Conservation (phyloP, 2,329 filamentous ascomycete species). For the Colletotrichum trifolii region DNA sequence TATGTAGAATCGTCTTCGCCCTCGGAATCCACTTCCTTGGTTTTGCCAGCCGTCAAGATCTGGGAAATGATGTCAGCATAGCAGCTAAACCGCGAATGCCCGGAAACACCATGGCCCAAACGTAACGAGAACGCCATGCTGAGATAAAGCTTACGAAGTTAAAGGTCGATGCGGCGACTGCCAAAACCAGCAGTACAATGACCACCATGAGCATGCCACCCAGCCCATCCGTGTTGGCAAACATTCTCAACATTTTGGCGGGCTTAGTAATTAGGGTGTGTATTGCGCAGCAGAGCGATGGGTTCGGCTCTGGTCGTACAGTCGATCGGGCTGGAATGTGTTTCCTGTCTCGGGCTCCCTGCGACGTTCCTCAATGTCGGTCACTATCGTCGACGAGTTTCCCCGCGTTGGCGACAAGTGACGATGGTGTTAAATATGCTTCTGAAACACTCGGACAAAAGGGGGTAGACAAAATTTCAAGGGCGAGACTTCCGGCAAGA, state of each 20-base stretch:
- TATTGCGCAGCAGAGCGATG: neutral
- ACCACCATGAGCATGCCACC: constrained; percentile 28
- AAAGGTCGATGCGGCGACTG: constrained; percentile 31
- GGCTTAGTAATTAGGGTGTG: neutral
- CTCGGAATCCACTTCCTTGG: constrained; percentile 26
- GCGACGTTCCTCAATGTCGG: constrained; percentile 4
- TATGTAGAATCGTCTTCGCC: constrained; percentile 37
- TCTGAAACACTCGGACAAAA: constrained; percentile 1
- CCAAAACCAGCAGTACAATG: constrained; percentile 34
- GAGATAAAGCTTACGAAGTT: constrained; percentile 30
- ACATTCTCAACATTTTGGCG: constrained; percentile 35
- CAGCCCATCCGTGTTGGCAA: constrained; percentile 25
- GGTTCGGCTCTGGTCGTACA: neutral
- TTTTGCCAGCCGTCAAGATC: constrained; percentile 31
- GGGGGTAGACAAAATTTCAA: neutral
- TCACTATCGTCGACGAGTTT: neutral
- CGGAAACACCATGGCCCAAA: neutral
- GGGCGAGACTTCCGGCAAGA: constrained; percentile 8
- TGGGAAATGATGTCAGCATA: constrained; percentile 13
- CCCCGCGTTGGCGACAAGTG: constrained; percentile 8
- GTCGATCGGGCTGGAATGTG: neutral
- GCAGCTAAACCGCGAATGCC: neutral
- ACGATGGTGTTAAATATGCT: constrained; percentile 2
- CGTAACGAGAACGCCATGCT: neutral
- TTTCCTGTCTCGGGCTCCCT: constrained; percentile 2